phyloP scores from a whole-genome alignment of 345 rosid genomes.

The Lenwebbia sp. region DNA sequence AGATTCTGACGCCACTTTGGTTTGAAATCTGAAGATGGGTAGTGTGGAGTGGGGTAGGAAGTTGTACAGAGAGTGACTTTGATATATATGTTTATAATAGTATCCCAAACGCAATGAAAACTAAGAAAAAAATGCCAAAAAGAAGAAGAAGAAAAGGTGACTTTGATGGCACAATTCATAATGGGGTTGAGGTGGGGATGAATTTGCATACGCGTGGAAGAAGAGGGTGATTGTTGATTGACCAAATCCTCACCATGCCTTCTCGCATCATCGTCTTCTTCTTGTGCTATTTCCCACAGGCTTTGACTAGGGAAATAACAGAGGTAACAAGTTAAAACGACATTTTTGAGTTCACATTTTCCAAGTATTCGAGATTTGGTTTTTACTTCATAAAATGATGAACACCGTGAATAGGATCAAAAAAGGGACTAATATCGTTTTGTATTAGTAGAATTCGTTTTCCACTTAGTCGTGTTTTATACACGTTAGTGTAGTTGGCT shows the following conservation, averaged over 20 bases:
- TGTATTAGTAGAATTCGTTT: neutral
- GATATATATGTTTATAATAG: neutral
- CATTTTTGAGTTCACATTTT: neutral
- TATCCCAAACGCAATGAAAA: neutral
- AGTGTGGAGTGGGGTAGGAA: neutral
- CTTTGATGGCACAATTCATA: neutral
- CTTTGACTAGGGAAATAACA: neutral
- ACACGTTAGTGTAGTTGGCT: neutral
- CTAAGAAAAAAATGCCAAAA: neutral
- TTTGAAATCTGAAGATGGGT: neutral
- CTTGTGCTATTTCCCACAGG: neutral
- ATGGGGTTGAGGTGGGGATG: neutral
- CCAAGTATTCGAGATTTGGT: neutral
- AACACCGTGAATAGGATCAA: neutral
- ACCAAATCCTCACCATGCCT: neutral
- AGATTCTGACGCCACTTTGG: neutral
- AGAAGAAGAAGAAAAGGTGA: neutral
- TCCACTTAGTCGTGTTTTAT: neutral
- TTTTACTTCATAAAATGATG: neutral
- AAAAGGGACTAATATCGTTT: neutral
- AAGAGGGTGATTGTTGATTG: neutral
- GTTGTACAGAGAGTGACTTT: neutral
- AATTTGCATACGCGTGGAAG: neutral
- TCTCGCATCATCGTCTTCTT: neutral
- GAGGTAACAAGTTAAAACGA: neutral